A percentile compares a stretch with the other conserved stretches of the same genome.
These are phyloP conservation scores for Candida fluviatilis DNA, from an alignment of 805 yeast species.

Conservation along the genomic window DNA sequence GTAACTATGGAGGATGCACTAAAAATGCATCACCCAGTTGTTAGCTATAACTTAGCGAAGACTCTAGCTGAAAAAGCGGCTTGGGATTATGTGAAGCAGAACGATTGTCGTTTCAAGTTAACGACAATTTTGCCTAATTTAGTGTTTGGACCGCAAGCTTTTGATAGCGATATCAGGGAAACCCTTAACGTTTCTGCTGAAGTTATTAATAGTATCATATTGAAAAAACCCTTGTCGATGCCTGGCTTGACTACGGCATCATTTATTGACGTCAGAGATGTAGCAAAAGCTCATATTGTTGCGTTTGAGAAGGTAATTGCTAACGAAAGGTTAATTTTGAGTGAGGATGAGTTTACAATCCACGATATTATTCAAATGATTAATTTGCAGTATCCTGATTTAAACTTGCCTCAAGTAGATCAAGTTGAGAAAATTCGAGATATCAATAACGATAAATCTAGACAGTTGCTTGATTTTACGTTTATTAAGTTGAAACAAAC, in stretches of 20 bases:
- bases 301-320: conserved; percentile 37
- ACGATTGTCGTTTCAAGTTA: conserved; percentile 2
- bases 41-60: conserved; percentile 11
- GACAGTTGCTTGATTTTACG: conserved; percentile 31
- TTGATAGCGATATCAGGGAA: conserved; percentile 24
- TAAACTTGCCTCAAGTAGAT: conserved; percentile 14
- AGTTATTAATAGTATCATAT: conserved; percentile 38
- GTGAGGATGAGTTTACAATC: conserved; percentile 12
- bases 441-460: conserved; percentile 25
- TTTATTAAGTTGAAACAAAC: conserved; percentile 36
- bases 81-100: conserved; percentile 8
- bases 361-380: conserved; percentile 19
- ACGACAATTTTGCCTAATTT: conserved; percentile 4
- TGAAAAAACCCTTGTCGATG: conserved; percentile 20
- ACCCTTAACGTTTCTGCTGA: conserved; percentile 33
- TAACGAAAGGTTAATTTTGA: conserved; percentile 25
- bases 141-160: conserved; percentile 30
- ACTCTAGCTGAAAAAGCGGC: conserved; percentile 16
- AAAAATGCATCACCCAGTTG: not conserved
- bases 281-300: conserved; percentile 51
- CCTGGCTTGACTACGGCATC: conserved; percentile 6
- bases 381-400: conserved; percentile 19
- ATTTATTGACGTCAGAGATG: conserved; percentile 58
- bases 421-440: conserved; percentile 7
- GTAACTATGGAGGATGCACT: conserved; percentile 8